Evolutionary conservation across 2,329 filamentous ascomycete genomes (phyloP).

Genomic region (Botrytis squamosa): DNA sequence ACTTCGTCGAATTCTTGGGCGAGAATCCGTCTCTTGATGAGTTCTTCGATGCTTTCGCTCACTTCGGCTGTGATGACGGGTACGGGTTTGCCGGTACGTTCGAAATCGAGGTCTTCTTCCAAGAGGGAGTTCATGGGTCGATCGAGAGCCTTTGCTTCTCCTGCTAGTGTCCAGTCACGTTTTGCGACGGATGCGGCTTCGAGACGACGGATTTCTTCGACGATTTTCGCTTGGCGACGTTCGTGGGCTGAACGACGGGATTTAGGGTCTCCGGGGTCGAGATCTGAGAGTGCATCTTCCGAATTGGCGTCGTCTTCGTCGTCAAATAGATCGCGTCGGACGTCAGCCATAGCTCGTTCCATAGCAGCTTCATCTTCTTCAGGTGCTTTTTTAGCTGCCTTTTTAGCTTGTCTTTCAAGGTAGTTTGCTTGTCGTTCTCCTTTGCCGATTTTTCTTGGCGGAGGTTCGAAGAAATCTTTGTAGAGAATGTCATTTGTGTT

Average conservation of each 20-base stretch:
- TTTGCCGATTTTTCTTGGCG: conserved; percentile 68
- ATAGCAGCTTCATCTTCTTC: conserved; percentile 64
- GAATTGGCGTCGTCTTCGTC: conserved; percentile 65
- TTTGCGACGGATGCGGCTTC: conserved; percentile 88
- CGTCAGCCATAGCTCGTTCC: conserved; percentile 79
- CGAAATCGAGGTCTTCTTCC: conserved; percentile 93
- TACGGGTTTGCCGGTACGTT: conserved; percentile 90
- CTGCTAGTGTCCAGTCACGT: conserved; percentile 84
- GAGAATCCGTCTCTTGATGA: conserved; percentile 91
- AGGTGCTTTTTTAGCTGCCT: conserved; percentile 43
- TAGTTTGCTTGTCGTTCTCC: conserved; percentile 44
- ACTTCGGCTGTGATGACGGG: conserved; percentile 91
- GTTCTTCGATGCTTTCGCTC: conserved; percentile 84
- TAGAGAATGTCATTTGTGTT: conserved; percentile 92
- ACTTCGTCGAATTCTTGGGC: conserved; percentile 92
- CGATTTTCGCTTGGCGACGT: conserved; percentile 78
- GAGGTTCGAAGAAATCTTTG: conserved; percentile 89
- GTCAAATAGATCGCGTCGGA: conserved; percentile 88
- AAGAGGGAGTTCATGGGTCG: conserved; percentile 88
- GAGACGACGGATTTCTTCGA: conserved; percentile 85
- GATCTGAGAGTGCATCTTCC: conserved; percentile 62
- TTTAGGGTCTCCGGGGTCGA: conserved; percentile 66
- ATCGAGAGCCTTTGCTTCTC: conserved; percentile 80
- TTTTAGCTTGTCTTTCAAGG: conserved; percentile 42
- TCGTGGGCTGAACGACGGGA: conserved; percentile 83